Base-by-base conservation (phyloP, 2,329 filamentous ascomycete genomes). In the Talaromyces islandicus region DNA sequence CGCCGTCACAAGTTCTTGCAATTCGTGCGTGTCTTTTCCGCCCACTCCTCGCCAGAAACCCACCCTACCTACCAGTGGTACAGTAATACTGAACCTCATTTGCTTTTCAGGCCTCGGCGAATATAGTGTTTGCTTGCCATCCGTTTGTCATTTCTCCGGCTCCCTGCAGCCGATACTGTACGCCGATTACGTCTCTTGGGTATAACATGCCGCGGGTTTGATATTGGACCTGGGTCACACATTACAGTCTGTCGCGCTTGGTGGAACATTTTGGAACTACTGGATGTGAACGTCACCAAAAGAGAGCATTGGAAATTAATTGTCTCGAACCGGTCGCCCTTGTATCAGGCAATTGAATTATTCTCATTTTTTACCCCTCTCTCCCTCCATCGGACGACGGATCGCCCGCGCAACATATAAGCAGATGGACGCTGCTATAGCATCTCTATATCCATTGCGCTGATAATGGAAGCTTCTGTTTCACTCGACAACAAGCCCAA, bases 401-500 rank as follows among this genome's bases (percentile, higher is more conserved):
- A 46, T 46, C 43, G 43, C n/a, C 43, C 11, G 43, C 43, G 11
- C 24, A 19, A 7, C 43, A 19, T 46, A 24, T 24, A 63, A 60
- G 62, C 64, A 65, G 63, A 61, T 64, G 58, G 67, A 60, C 51
- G 48, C 63, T 29, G 60, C 63, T 56, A 51, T 54, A 21, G 59
- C 59, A 61, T 58, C 57, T 64, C 59, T 48, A 58, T 51, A 58
- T 62, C 60, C 57, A 63, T 64, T 62, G 65, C 62, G 58, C 56
- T 57, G 55, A 68, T 59, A 59, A 68, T 69, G 65, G 68, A 71
- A 56, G 64, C 67, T 38, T 52, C 59, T 30, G 62, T 67, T 55
- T 60, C 66, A 57, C 63, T 66, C 46, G 66, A 71, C 62, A 68
- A 71, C 48, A 69, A 69, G 60, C 55, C 66, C 32, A 67, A 66